Percentiles rank a stretch among this genome's conserved stretches.
Conservation (phyloP, 2,329 filamentous ascomycete genomes). For the Exophiala alcalophila region DNA sequence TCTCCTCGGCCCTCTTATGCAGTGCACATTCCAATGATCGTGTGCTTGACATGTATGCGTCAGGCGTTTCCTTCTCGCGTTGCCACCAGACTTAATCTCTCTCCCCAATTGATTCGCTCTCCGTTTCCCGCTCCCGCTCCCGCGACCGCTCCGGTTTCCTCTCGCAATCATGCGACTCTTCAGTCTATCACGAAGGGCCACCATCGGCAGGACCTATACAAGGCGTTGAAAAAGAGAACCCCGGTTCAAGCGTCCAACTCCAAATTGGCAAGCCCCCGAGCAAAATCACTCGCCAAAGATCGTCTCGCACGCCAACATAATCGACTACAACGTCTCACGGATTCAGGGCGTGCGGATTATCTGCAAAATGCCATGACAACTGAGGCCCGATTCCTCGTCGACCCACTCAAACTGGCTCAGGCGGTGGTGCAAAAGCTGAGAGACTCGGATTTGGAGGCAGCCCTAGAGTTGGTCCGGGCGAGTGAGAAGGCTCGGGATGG, state of each 20-base stretch:
- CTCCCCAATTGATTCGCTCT: not conserved
- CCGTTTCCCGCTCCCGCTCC: not conserved
- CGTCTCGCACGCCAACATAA: constrained; percentile 24
- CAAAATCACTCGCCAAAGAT: constrained; percentile 15
- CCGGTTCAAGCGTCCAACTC: constrained; percentile 2
- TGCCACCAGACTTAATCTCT: not conserved
- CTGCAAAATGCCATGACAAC: constrained; percentile 13
- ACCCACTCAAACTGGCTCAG: constrained; percentile 70
- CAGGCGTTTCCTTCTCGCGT: constrained; percentile 18
- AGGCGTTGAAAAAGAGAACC: constrained; percentile 13
- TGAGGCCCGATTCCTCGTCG: constrained; percentile 37
- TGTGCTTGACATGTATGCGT: constrained; percentile 27
- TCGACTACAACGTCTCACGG: constrained; percentile 13
- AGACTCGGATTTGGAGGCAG: constrained; percentile 62
- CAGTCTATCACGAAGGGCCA: constrained; percentile 26
- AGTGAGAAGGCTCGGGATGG: constrained; percentile 21
- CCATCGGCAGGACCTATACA: constrained; percentile 20
- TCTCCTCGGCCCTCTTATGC: constrained; percentile 2
- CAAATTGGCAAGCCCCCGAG: constrained; percentile 9
- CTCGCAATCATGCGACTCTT: constrained; percentile 26
- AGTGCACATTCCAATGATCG: constrained; percentile 26
- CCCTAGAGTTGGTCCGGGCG: constrained; percentile 61
- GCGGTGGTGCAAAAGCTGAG: constrained; percentile 62
- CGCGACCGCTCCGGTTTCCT: constrained; percentile 5
- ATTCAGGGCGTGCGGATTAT: constrained; percentile 8